These are phyloP conservation scores for Peltaster fructicola DNA, from an alignment of 2,329 filamentous ascomycete species.

Conservation along the genomic window DNA sequence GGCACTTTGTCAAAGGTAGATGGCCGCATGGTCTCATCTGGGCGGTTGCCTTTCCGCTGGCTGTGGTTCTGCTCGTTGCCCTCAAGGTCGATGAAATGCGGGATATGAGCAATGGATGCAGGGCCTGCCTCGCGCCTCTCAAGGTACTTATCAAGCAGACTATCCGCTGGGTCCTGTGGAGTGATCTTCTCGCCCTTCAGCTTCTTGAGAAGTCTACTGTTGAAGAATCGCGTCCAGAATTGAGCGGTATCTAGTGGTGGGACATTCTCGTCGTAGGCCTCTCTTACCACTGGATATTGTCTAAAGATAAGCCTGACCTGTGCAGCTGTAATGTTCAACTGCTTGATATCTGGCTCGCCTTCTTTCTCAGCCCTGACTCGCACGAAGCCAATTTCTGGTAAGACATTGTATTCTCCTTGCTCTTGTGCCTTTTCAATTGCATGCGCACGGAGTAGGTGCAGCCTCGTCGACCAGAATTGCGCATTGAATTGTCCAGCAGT, in stretches of 20 bases:
- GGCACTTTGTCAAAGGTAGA: conserved; percentile 57
- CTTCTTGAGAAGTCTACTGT: conserved; percentile 77
- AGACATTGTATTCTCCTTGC: conserved; percentile 80
- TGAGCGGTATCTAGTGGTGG: conserved; percentile 47
- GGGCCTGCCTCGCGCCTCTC: conserved; percentile 41
- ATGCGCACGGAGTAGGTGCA: conserved; percentile 72
- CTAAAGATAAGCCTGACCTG: conserved; percentile 85
- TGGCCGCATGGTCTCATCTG: conserved; percentile 80
- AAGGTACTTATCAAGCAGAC: conserved; percentile 72
- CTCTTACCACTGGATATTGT: conserved; percentile 79
- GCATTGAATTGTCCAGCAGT: conserved; percentile 65
- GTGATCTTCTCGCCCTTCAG: conserved; percentile 75
- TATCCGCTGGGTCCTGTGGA: conserved; percentile 59
- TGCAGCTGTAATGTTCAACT: conserved; percentile 73
- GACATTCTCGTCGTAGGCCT: conserved; percentile 85
- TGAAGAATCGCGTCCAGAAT: conserved; percentile 92
- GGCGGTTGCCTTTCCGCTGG: conserved; percentile 67
- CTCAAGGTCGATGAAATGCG: conserved; percentile 79
- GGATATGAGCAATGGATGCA: conserved; percentile 46
- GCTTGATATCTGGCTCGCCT: conserved; percentile 50
- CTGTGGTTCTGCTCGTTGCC: conserved; percentile 93
- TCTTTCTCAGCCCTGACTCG: conserved; percentile 20
- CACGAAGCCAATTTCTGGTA: conserved; percentile 61
- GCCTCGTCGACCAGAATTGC: conserved; percentile 87
- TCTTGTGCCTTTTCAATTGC: conserved; percentile 77